phyloP scores from a whole-genome alignment of 768 basidiomycete genomes.

The Favolaschia claudopus region DNA sequence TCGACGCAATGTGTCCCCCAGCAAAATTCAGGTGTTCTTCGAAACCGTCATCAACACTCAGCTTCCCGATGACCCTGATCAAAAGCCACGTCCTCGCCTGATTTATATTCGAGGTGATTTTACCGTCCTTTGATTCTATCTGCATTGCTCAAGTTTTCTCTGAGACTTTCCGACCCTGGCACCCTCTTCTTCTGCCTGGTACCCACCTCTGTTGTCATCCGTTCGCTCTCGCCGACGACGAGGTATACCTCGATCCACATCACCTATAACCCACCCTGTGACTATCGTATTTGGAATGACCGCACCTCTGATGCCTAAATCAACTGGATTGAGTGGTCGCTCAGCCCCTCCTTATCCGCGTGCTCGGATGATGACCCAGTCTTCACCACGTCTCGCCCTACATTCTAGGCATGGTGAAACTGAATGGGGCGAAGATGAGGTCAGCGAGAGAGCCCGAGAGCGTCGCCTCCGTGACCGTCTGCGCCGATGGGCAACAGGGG shows the following conservation, averaged over 20 bases:
- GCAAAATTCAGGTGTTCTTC: conserved; percentile 75
- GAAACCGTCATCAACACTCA: conserved; percentile 77
- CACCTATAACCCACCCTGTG: conserved; percentile 73
- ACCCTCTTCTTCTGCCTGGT: conserved; percentile 78
- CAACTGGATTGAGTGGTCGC: conserved; percentile 40
- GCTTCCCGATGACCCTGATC: conserved; percentile 36
- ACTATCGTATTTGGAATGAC: conserved; percentile 90
- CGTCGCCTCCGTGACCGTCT: conserved; percentile 75
- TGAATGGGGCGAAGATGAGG: conserved; percentile 74
- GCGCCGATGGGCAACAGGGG: conserved; percentile 76
- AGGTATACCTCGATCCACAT: conserved; percentile 62
- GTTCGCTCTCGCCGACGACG: conserved; percentile 81
- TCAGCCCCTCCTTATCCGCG: background rate
- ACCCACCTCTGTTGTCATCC: conserved; percentile 77
- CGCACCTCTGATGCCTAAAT: conserved; percentile 59
- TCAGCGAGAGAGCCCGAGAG: conserved; percentile 73
- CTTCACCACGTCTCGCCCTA: conserved; percentile 3
- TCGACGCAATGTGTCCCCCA: conserved; percentile 55
- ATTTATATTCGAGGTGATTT: conserved; percentile 69
- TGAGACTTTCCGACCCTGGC: conserved; percentile 80
- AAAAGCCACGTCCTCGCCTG: conserved; percentile 64
- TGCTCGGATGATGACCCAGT: background rate
- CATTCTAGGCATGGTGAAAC: conserved; percentile 44
- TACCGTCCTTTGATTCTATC: background rate
- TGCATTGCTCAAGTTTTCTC: background rate